Evolutionary conservation across 2,329 filamentous ascomycete genomes (phyloP).

Genomic region (Xylaria sp.): DNA sequence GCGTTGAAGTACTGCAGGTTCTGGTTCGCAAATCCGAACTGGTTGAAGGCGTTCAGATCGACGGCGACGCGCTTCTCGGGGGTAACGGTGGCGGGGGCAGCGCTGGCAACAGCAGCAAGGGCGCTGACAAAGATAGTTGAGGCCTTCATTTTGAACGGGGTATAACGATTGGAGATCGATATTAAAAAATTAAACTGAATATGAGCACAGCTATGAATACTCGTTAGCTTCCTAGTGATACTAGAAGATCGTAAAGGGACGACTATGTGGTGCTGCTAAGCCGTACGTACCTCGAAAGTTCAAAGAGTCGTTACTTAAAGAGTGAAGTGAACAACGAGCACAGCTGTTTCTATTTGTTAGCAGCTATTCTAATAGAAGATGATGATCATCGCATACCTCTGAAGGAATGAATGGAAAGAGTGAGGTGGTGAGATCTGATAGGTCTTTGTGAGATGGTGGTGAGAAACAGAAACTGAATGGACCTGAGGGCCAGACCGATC

Average conservation of each 20-base stretch:
- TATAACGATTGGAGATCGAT: slow-evolving; percentile 44
- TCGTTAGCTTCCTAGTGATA: slow-evolving; percentile 37
- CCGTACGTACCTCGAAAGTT: slow-evolving; percentile 54
- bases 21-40: slow-evolving; percentile 49
- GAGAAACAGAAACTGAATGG: slow-evolving; percentile 43
- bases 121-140: slow-evolving; percentile 57
- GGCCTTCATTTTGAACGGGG: slow-evolving; percentile 60
- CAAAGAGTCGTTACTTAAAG: slow-evolving; percentile 51
- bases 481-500: slow-evolving; percentile 38
- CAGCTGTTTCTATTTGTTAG: slow-evolving; percentile 53
- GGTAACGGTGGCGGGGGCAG: slow-evolving; percentile 52
- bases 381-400: slow-evolving; percentile 53
- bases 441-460: slow-evolving; percentile 52
- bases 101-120: slow-evolving; percentile 57
- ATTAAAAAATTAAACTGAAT: slow-evolving; percentile 52
- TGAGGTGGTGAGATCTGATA: slow-evolving; percentile 49
- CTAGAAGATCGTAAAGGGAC: background rate
- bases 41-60: slow-evolving; percentile 51
- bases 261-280: background rate
- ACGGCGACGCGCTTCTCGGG: slow-evolving; percentile 44
- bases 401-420: slow-evolving; percentile 57
- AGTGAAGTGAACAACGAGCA: slow-evolving; percentile 59
- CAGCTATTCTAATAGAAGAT: slow-evolving; percentile 16
- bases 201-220: slow-evolving; percentile 57
- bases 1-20: slow-evolving; percentile 53